phyloP scores from a whole-genome alignment of 1,284 basidiomycete genomes.

The Earliella scabrosa region DNA sequence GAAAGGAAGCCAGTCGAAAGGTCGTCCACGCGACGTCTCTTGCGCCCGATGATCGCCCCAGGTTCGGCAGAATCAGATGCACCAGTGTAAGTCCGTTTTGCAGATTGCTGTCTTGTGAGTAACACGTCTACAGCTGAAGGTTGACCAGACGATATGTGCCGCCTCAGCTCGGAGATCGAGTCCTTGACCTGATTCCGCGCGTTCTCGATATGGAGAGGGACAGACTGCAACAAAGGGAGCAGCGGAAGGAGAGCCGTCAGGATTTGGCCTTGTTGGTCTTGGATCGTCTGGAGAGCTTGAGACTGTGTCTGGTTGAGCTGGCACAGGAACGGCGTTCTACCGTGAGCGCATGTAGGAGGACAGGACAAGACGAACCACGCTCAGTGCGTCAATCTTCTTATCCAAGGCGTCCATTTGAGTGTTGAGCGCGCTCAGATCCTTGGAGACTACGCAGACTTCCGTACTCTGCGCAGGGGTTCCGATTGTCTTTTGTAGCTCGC shows the following conservation, averaged over 20 bases:
- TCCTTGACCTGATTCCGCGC: constrained; percentile 48
- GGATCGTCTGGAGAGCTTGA: constrained; percentile 56
- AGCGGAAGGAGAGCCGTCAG: constrained; percentile 57
- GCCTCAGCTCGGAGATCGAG: constrained; percentile 29
- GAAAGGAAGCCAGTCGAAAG: neutral
- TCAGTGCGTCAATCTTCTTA: constrained; percentile 59
- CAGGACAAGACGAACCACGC: constrained; percentile 46
- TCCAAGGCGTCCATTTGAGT: constrained; percentile 52
- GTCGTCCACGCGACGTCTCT: constrained; percentile 20
- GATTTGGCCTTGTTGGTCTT: constrained; percentile 57
- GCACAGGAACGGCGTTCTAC: neutral
- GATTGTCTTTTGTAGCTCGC: constrained; percentile 56
- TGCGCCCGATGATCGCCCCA: neutral
- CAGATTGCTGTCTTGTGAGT: too few relatives aligned
- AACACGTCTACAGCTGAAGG: too few relatives aligned
- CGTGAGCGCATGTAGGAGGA: neutral
- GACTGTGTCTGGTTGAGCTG: constrained; percentile 45
- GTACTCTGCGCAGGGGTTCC: constrained; percentile 58
- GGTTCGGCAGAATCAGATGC: neutral
- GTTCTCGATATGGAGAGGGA: constrained; percentile 61
- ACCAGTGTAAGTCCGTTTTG: neutral
- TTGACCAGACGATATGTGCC: too few relatives aligned
- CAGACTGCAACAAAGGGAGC: constrained; percentile 57
- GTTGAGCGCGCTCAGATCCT: constrained; percentile 41
- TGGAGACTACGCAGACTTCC: constrained; percentile 45